Evolutionary conservation across 2,329 filamentous ascomycete species (phyloP).

Genomic region (Paracorniculantispora psalliotae): DNA sequence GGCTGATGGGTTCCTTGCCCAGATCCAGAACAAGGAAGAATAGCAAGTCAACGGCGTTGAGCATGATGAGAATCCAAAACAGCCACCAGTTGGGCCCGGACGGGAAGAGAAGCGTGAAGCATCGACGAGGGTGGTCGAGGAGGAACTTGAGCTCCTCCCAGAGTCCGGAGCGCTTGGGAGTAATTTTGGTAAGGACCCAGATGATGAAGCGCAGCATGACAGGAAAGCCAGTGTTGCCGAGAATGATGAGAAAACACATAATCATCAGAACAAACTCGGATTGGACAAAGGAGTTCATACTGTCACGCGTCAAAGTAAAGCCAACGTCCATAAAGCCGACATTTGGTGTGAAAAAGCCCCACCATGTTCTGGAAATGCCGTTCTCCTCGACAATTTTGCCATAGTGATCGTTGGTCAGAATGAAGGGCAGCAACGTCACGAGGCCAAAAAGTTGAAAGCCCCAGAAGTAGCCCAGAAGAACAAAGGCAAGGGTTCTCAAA

Average conservation of each 20-base stretch:
- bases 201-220: constrained; percentile 92
- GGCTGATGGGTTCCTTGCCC: constrained; percentile 62
- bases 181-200: constrained; percentile 68
- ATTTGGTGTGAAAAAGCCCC: constrained; percentile 83
- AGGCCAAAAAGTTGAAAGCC: constrained; percentile 76
- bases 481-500: constrained; percentile 74
- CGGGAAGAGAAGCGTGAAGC: constrained; percentile 92
- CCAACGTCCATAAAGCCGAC: constrained; percentile 95
- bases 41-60: constrained; percentile 82
- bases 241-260: constrained; percentile 81
- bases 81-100: constrained; percentile 92
- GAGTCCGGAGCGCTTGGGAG: constrained; percentile 60
- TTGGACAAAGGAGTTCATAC: constrained; percentile 82
- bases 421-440: constrained; percentile 74
- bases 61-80: constrained; percentile 73
- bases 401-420: constrained; percentile 59
- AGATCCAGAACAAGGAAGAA: constrained; percentile 92
- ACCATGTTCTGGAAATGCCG: constrained; percentile 71
- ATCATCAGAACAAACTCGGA: constrained; percentile 72
- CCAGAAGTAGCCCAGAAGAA: constrained; percentile 76
- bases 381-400: constrained; percentile 56
- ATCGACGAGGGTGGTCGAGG: constrained; percentile 89
- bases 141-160: constrained; percentile 91
- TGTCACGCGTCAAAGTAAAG: constrained; percentile 85
- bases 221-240: constrained; percentile 93